phyloP scores from a whole-genome alignment of 805 yeast genomes.

The Starmerella sirachaensis region DNA sequence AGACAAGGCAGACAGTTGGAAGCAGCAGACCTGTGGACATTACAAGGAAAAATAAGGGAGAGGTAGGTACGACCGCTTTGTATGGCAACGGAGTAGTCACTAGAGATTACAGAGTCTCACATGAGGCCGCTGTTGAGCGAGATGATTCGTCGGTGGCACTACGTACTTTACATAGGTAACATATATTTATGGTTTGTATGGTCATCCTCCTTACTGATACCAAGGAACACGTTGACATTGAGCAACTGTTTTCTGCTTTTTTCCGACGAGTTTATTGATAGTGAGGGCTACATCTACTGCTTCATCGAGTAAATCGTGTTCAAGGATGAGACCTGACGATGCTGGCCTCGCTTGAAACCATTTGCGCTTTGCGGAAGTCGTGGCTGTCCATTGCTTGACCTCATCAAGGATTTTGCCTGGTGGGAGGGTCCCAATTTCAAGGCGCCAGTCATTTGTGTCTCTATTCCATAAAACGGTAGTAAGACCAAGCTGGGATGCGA shows the following conservation, averaged over 20 bases:
- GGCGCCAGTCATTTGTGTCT: conserved; percentile 85
- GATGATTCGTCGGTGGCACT: no score
- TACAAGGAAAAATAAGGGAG: no score
- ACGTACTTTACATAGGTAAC: no score
- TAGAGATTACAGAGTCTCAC: no score
- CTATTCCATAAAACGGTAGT: conserved; percentile 83
- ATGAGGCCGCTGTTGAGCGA: no score
- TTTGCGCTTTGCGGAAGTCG: not conserved
- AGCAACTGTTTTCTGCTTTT: conserved; percentile 18
- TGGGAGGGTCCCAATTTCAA: conserved; percentile 42
- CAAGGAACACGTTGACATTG: conserved; percentile 6
- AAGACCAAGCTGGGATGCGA: conserved; percentile 74
- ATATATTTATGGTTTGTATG: no score
- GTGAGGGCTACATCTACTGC: conserved; percentile 51
- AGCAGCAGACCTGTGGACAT: no score
- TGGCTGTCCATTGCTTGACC: conserved; percentile 40
- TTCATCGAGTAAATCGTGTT: conserved; percentile 62
- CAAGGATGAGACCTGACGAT: conserved; percentile 57
- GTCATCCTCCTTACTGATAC: conserved; percentile 6
- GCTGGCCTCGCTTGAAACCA: conserved; percentile 11
- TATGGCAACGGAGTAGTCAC: no score
- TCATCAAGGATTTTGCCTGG: conserved; percentile 45
- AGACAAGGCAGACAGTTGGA: no score
- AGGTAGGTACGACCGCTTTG: no score
- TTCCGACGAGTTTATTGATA: conserved; percentile 1